Base-by-base conservation (phyloP, 2,329 filamentous ascomycete genomes). In the Beauveria sp. region DNA sequence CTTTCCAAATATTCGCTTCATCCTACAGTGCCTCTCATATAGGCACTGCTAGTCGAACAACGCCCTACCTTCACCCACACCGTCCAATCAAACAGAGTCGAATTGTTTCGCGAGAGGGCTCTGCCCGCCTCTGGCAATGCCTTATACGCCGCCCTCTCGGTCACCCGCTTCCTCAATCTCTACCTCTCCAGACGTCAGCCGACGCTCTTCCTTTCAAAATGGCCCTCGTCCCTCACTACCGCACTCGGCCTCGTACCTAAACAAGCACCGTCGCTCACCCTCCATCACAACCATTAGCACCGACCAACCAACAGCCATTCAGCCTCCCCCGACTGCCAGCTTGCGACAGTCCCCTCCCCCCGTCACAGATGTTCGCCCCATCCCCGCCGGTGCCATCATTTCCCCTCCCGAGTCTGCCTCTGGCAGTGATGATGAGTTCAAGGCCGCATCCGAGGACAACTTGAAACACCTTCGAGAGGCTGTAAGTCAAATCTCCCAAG, bases 401-500 rank as follows among this genome's bases (percentile, higher is more conserved):
- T 97, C 93, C 0, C 93, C 93, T 41, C 93, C 93, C 10, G 93
- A 97, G 69, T 96, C 92, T 40, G 82, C 84, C 7, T 89, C 88
- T 66, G 92, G 88, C 28, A 92, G 92, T 73, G 92, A 96, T 71
- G 91, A 96, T 67, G 91, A 96, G 69, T 73, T 72, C 2, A 73
- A 79, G 56, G 69, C 76, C 6, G 74, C 77, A 54, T 74, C 77
- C 55, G 73, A 80, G 12, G 78, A 80, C 62, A 82, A 79, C 65
- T 71, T 84, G n/a, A 77, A 79, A 70, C 89, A 93, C 70, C 79
- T 97, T 55, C 86, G 96, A 73, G 87, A 90, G 47, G 92, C 91
- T 40, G 88, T 97, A 64, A 88, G 88, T 74, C 85, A 87, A 62
- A 91, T 96, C 63, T 85, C 90, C 44, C 70, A 72, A 55, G 61